Conservation (phyloP, 2,329 filamentous ascomycete genomes). For the Aspergillus sp. region DNA sequence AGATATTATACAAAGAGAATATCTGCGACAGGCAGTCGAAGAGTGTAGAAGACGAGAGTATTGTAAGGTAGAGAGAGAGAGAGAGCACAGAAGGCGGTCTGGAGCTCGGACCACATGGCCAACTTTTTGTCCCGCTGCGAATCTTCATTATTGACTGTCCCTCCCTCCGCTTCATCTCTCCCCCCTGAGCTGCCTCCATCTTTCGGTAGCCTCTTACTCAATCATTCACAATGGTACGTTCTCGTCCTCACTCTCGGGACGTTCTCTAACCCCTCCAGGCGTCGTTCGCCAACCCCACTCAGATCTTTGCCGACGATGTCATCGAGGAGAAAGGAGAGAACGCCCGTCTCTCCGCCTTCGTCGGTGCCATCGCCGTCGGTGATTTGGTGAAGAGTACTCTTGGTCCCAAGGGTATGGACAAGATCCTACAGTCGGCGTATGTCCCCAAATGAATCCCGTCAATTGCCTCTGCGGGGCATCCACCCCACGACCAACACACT, state of each 20-base stretch:
- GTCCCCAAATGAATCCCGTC: conserved; percentile 36
- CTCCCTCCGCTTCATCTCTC: conserved; percentile 10
- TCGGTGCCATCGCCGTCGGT: conserved; percentile 95
- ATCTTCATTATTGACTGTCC: conserved; percentile 6
- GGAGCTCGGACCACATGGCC: conserved; percentile 28
- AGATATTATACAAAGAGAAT: not conserved
- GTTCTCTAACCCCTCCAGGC: conserved; percentile 22
- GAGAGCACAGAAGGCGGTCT: conserved; percentile 13
- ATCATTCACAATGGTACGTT: conserved; percentile 31
- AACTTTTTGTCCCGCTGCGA: conserved; percentile 29
- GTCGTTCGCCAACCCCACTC: conserved; percentile 70
- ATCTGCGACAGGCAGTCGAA: not conserved
- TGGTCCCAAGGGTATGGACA: conserved; percentile 98
- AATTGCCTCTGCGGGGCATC: conserved; percentile 15
- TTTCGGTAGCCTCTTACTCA: conserved; percentile 11
- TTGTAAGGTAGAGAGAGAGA: conserved; percentile 6
- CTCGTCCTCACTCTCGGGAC: not conserved
- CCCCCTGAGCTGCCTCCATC: conserved; percentile 20
- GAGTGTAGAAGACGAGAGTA: not conserved
- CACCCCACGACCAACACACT: conserved; percentile 13
- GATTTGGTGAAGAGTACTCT: conserved; percentile 97
- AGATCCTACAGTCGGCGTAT: conserved; percentile 92
- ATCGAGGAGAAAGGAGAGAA: conserved; percentile 99
- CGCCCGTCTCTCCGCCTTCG: conserved; percentile 96
- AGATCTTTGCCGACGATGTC: conserved; percentile 97